Base-by-base conservation (phyloP, 306 rosid genomes). In the Arachis hypogaea region DNA sequence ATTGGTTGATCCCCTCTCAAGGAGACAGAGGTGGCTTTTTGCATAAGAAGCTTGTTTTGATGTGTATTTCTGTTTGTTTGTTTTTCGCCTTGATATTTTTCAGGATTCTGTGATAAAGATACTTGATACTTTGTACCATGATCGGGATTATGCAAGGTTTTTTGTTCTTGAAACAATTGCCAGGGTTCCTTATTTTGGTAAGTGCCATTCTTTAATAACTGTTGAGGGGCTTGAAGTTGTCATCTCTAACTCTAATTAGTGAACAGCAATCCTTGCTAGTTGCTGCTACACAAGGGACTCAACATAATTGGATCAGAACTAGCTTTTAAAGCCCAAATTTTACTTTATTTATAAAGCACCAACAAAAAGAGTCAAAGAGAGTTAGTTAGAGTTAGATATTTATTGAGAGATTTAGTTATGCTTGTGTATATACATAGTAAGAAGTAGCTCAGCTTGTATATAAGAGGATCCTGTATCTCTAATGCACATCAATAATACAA, bases 161-260 rank as follows among this genome's bases (percentile, higher is more conserved):
- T 94, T 74, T 69, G 99, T 94, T 55, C 87, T 94, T 74, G 97
- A 94, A 82, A 94, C 98, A 70, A 94, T 94, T 73, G 98, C 98
- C 2, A 88, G 98, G 83, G 97, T 94, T 73, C 98, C 98, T 70
- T 94, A 94, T 79, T 94, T 94, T 76, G 99, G 99, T 92, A 71
- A 82, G 87, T 82, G 68, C 11, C 74, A 4, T 33, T 30, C 7
- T 80, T 22, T 28, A 46, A 28, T 8, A 61, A 11, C 10, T 18
- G 7, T 33, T 1, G n/a, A 9, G 14, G 49, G 22, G 65, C 30
- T 56, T 73, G 42, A 41, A 68, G 38, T 54, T 30, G 66, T 64
- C 29, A 46, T 63, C 49, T 38, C 49, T 14, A 14, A 14, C 14
- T 14, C 14, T 30, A 45, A 49, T 50, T 16, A n/a, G 47, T 22